Base-by-base conservation (phyloP, 2,329 filamentous ascomycete genomes). In the Cladosporium sp. region DNA sequence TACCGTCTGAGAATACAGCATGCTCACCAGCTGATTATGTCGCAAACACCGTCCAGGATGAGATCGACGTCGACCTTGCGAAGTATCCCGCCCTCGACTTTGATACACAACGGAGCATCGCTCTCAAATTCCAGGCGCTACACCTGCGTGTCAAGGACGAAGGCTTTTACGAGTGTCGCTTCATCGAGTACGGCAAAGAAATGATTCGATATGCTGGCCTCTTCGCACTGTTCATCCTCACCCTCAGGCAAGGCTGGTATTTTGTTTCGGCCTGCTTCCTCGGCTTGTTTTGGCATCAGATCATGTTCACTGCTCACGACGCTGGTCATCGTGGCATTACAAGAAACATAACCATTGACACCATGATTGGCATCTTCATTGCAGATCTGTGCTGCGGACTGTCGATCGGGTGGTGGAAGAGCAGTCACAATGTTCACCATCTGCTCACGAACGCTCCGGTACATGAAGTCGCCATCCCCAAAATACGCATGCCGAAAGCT, bases 221-320 rank as follows among this genome's bases (percentile, higher is more conserved):
- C 6, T 84, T 85, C 54, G 59, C 56, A 0, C 49, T 64, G 0
- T 84, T 81, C 61, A 52, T 75, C 8, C 61, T 70, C n/a, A 59
- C 74, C 1, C 66, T 85, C 2, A 67, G 68, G 53, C 63, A 67
- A 31, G 70, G 72, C 35, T 84, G 80, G 79, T 84, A 81, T 62
- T 64, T 79, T 49, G 74, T 76, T 1, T 83, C 80, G 2, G 79
- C 80, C 31, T 56, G 77, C n/a, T 81, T 79, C 58, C 66, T 85
- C 13, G 82, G 82, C 3, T 52, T 80, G 10, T 84, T 84, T 63
- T 85, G 82, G 79, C 82, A 85, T 61, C 82, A 85, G 70, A 79
- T 85, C 68, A 84, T 85, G 78, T 85, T 85, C 66, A 77, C 78
- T 0, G 82, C 82, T 4, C 82, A 85, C 61, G 82, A 85, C 60